Evolutionary conservation across 768 basidiomycete species (phyloP), one percentile per base, ranked within the genome.

Genomic region (Lactarius evosmus): DNA sequence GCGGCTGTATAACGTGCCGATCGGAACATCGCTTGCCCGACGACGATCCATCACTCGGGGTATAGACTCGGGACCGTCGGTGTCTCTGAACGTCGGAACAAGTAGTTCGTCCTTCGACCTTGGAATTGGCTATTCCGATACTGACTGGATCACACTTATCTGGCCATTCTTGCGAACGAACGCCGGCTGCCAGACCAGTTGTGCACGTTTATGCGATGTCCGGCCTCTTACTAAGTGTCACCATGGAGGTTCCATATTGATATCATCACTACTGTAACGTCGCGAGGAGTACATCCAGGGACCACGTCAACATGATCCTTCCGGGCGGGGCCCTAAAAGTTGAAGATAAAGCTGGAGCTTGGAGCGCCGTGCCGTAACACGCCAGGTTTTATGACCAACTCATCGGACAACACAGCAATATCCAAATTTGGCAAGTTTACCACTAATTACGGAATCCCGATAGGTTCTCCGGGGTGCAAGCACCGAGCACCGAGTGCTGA

Each of bases 341-440:
- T 17, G 40, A 41, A 41, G 12, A n/a, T 22, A 46, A 46, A 46
- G 53, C 51, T 2, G 32, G 12, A 17, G 33, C 19, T 14, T 33
- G 3, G 16, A 30, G 34, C 41, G 44, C 44, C n/a, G n/a, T 22
- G n/a, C 5, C 9, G n/a, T 44, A n/a, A 44, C 11, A 22, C 11
- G n/a, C 11, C 44, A 22, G 22, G 44, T 46, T 46, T 46, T 29
- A 63, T 63, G 57, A 63, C 62, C 40, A 63, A 63, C 41, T n/a
- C 27, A 16, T 46, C 62, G 62, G 62, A 63, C 7, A 4, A 27
- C 5, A 36, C 19, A 9, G 25, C n/a, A 16, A 29, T 63, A 7
- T n/a, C 51, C 41, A 25, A 44, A 46, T 53, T 59, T 44, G 57
- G 62, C 12, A 59, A 46, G 4, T 6, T 2, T 7, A 29, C 27